A percentile compares a stretch with the other conserved stretches of the same genome.
Evolutionary conservation across 2,329 filamentous ascomycete species (phyloP).

Genomic region (Neonectria neomacrospora): DNA sequence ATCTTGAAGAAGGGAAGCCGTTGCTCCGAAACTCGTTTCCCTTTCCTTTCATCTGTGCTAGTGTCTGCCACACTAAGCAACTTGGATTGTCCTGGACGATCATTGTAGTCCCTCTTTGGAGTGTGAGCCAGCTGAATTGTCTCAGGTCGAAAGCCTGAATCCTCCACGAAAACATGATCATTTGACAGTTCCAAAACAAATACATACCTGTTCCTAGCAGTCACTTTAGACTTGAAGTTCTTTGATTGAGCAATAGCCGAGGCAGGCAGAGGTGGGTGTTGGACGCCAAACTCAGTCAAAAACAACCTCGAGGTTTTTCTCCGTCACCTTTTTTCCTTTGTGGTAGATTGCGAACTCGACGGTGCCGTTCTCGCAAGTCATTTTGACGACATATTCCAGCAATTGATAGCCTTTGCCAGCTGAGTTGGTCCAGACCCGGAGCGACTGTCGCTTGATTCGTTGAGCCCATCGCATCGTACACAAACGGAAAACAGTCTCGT

Average conservation of each 20-base stretch:
- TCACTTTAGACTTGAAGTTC: too few relatives aligned
- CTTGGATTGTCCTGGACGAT: neutral
- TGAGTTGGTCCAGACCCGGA: constrained; percentile 28
- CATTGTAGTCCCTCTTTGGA: neutral
- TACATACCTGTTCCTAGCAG: too few relatives aligned
- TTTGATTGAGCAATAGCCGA: neutral
- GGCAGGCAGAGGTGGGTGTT: neutral
- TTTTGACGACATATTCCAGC: constrained; percentile 28
- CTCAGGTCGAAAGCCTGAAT: neutral
- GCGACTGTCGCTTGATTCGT: neutral
- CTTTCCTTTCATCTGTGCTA: too few relatives aligned
- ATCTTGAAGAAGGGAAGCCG: too few relatives aligned
- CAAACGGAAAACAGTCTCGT: constrained; percentile 8
- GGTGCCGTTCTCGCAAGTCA: constrained; percentile 34
- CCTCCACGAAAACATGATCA: too few relatives aligned
- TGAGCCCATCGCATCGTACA: constrained; percentile 39
- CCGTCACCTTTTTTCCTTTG: constrained; percentile 27
- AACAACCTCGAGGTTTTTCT: constrained; percentile 32
- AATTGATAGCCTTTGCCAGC: constrained; percentile 10
- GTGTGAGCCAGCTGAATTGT: neutral
- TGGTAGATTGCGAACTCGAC: constrained; percentile 39
- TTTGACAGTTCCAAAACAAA: too few relatives aligned
- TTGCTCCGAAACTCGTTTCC: neutral
- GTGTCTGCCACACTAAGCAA: neutral
- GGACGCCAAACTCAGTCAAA: constrained; percentile 27